Evolutionary conservation across 306 rosid species (phyloP).

Genomic region (Malus orientalis): DNA sequence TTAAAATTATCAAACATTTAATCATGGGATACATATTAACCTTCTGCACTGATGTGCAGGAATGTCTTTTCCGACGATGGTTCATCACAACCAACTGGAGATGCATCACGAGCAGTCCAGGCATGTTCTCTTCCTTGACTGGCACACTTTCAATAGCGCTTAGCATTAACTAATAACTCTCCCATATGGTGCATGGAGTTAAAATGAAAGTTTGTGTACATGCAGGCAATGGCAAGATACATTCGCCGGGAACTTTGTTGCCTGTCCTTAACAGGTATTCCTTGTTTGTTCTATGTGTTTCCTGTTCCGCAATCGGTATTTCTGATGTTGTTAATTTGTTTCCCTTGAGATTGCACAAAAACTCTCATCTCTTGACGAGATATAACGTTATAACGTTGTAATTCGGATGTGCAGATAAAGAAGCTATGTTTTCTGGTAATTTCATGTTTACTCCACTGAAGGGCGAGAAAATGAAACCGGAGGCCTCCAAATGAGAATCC

Average conservation of each 20-base stretch:
- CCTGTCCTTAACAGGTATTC: constrained; percentile 74
- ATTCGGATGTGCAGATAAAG: constrained; percentile 65
- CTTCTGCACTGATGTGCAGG: constrained; percentile 32
- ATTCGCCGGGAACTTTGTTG: constrained; percentile 71
- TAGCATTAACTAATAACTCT: neutral
- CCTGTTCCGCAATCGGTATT: neutral
- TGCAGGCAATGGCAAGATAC: constrained; percentile 87
- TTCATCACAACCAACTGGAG: constrained; percentile 42
- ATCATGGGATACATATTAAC: neutral
- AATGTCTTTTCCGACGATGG: constrained; percentile 88
- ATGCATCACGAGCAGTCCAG: constrained; percentile 61
- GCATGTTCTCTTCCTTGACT: constrained; percentile 23
- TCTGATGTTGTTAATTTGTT: neutral
- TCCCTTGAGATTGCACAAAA: neutral
- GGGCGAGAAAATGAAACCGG: constrained; percentile 22
- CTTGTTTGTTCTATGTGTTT: neutral
- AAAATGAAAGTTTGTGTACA: constrained; percentile 11
- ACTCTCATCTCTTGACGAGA: neutral
- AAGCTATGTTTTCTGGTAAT: constrained; percentile 69
- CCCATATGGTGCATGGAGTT: neutral
- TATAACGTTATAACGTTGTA: constrained; percentile 10
- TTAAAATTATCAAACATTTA: neutral
- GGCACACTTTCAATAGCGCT: neutral
- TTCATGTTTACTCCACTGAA: constrained; percentile 67
- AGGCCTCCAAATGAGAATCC: constrained; percentile 18